These are phyloP conservation scores for Funneliformis geosporum DNA, from an alignment of 192 early-diverging fungal species.

Conservation along the genomic window DNA sequence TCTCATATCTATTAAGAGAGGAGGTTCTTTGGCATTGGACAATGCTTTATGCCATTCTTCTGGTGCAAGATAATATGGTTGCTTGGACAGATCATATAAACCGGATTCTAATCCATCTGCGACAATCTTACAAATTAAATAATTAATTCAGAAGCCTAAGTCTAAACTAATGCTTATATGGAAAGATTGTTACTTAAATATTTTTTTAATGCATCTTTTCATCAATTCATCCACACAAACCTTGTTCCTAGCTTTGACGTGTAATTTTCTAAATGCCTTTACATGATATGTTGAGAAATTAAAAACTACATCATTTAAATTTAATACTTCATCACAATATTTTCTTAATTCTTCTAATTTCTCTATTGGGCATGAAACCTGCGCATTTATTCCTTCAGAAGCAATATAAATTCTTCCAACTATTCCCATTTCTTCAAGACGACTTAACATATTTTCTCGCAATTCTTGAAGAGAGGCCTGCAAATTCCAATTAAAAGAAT, in stretches of 20 bases:
- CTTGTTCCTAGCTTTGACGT: conserved; percentile 67
- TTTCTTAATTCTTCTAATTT: conserved; percentile 49
- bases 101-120: conserved; percentile 54
- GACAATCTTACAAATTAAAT: conserved; percentile 49
- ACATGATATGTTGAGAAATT: conserved; percentile 68
- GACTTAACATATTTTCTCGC: conserved; percentile 44
- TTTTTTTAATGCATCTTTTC: conserved; percentile 11
- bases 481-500: conserved; percentile 49
- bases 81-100: conserved; percentile 57
- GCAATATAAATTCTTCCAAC: conserved; percentile 79
- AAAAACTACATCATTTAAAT: conserved; percentile 51
- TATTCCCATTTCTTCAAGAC: conserved; percentile 52
- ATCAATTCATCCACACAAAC: conserved; percentile 31
- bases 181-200: conserved; percentile 32
- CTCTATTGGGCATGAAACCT: conserved; percentile 65
- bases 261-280: conserved; percentile 63
- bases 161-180: neutral
- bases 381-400: conserved; percentile 79
- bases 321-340: conserved; percentile 50
- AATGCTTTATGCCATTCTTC: conserved; percentile 66
- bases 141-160: neutral
- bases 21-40: conserved; percentile 44
- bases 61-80: conserved; percentile 68
- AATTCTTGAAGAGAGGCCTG: conserved; percentile 36
- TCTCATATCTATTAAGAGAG: conserved; percentile 74